Conservation (phyloP, 139 green algal species). For the Limnomonas spitsbergensis region DNA sequence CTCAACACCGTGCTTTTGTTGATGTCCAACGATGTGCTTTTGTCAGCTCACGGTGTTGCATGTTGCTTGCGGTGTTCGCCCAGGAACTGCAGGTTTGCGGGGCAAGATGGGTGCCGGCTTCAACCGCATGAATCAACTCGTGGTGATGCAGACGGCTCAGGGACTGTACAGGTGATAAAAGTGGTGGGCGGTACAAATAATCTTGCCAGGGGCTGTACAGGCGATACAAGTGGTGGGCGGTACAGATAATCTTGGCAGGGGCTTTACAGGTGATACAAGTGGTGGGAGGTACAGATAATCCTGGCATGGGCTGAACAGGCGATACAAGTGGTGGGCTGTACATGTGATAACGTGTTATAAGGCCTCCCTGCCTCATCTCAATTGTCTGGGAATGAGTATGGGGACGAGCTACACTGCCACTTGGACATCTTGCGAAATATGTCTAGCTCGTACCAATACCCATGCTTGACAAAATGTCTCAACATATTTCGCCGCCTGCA, state of each 20-base stretch:
- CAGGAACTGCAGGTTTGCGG: conserved; percentile 72
- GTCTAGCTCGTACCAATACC: no score
- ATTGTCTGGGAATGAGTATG: not conserved
- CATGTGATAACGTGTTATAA: no score
- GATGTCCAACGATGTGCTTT: no score
- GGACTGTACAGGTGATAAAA: conserved; percentile 44
- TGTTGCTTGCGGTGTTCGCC: not conserved
- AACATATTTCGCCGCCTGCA: no score
- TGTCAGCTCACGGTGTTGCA: not conserved
- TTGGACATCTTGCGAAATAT: no score
- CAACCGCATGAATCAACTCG: conserved; percentile 71
- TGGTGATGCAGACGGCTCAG: conserved; percentile 75
- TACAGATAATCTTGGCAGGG: not conserved
- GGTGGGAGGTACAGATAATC: not conserved
- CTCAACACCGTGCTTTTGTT: not conserved
- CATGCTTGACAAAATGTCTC: no score
- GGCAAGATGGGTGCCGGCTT: conserved; percentile 67
- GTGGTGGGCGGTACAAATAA: not conserved
- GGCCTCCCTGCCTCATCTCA: not conserved
- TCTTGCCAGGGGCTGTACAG: not conserved
- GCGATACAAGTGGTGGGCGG: not conserved
- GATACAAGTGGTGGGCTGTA: no score
- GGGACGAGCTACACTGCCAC: not conserved
- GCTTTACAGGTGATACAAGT: not conserved
- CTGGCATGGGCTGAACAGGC: no score